Conservation (phyloP, 305 asterid genomes). For the Solanum hybrid region DNA sequence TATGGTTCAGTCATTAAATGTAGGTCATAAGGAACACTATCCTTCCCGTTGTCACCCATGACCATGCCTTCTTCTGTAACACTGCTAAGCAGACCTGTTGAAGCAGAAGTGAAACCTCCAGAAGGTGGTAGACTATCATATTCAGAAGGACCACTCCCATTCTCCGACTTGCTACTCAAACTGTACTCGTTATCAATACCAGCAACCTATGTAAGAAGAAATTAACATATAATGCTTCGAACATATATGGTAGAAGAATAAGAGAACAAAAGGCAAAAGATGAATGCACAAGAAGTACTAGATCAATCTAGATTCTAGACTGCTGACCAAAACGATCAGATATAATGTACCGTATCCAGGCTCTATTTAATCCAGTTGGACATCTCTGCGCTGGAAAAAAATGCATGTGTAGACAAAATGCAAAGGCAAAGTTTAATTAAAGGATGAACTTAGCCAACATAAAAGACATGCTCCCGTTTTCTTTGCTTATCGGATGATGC, state of each 20-base stretch:
- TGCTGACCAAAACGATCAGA: not conserved
- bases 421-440: not conserved
- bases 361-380: not conserved
- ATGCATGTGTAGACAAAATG: not conserved
- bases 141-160: slow-evolving; percentile 50
- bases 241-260: slow-evolving; percentile 13
- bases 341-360: not conserved
- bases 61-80: slow-evolving; percentile 50
- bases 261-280: slow-evolving; percentile 7
- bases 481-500: not conserved
- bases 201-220: slow-evolving; percentile 35
- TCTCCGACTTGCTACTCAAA: slow-evolving; percentile 51
- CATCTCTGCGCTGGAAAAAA: not conserved
- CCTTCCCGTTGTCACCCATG: slow-evolving; percentile 60
- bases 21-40: slow-evolving; percentile 65
- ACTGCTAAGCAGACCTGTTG: slow-evolving; percentile 35
- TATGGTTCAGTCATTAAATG: slow-evolving; percentile 87
- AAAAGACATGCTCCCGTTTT: not conserved
- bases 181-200: slow-evolving; percentile 46
- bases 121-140: slow-evolving; percentile 48
- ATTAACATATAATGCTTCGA: slow-evolving; percentile 12
- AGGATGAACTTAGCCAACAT: not conserved
- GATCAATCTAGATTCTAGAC: not conserved
- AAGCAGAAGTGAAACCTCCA: slow-evolving; percentile 39
- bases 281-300: not conserved